Evolutionary conservation across 345 rosid species (phyloP), one percentile per base, ranked within the genome.

Genomic region (Dimocarpus longan): DNA sequence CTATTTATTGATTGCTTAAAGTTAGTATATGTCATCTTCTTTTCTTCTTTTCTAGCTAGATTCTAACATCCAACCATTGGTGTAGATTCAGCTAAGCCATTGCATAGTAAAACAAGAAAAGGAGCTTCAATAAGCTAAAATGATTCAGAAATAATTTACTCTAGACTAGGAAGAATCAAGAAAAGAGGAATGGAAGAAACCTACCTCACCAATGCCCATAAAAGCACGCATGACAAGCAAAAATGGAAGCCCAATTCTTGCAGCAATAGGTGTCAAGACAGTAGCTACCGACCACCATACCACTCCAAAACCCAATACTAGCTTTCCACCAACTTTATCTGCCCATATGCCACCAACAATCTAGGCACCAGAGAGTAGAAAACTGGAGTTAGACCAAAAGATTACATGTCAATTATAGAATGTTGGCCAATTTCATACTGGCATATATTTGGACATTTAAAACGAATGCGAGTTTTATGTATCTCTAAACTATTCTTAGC

Each of bases 271-370:
- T n/a, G 99, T 95, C 93, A 95, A 84, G 62, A 93, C 21, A 3
- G 99, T 95, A 73, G 99, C 98, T 37, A 90, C 1, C 22, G 99
- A 93, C 98, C 98, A 95, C 98, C 99, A 95, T 75, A 95, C 85
- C 65, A 93, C 99, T 82, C 99, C 99, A 87, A 91, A 92, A 69
- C 98, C 98, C 77, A 95, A 81, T 57, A 95, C 99, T 69, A 82
- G 80, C 89, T 95, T 95, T 64, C 99, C 99, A 16, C 99, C 98
- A 83, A 91, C 52, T 85, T 92, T 93, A 86, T 95, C 99, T 75
- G 99, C 99, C 99, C 97, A 93, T 68, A 95, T 95, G 74, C 99
- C 99, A 84, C 99, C 99, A 76, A 90, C 74, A 85, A 93, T 92
- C 99, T 95, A 77, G 72, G 78, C 42, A 11, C 62, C 76, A 84